Evolutionary conservation across 371 early-diverging fungal genomes (phyloP), one percentile per base, ranked within the genome.

Genomic region (Aphelidium insulamus): DNA sequence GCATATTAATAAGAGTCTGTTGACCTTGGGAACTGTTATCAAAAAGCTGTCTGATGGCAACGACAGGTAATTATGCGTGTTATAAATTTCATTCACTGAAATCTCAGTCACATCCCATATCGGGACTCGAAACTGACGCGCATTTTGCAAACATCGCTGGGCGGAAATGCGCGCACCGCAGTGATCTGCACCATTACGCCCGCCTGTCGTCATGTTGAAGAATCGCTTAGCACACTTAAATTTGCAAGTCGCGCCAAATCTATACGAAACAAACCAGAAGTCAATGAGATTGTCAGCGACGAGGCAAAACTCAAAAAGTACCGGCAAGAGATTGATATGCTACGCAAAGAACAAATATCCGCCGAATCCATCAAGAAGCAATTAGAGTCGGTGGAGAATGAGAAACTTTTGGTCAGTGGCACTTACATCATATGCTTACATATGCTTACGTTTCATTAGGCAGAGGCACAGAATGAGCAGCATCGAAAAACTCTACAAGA

Each of bases 21-120:
- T 79, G 28, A 72, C 84, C 1, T 54, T 91, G 2, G 87, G 85
- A 17, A 81, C 75, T 17, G 97, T 97, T 23, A 85, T 97, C 36
- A 62, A 77, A 4, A 71, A 72, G 41, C 39, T 85, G 18, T 73
- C 74, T 2, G 64, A 72, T 21, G 68, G 62, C n/a, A n/a, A n/a
- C n/a, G n/a, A n/a, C n/a, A n/a, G n/a, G n/a, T n/a, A n/a, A n/a
- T n/a, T 45, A 46, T 6, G 24, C 14, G 8, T 29, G 31, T 20
- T 32, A 17, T 34, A 26, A 28, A 23, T 17, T 28, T 12, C 12
- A 26, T 29, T 2, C 4, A 32, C n/a, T 2, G n/a, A 12, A 18
- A 15, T 3, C 12, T 20, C 24, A 11, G 28, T 11, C 65, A 70
- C 41, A 49, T 75, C 29, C 70, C 70, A 2, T 75, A 52, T 39